Evolutionary conservation across 257 asterid species (phyloP), one percentile per base, ranked within the genome.

Genomic region (Solanum pimpinellifolium): DNA sequence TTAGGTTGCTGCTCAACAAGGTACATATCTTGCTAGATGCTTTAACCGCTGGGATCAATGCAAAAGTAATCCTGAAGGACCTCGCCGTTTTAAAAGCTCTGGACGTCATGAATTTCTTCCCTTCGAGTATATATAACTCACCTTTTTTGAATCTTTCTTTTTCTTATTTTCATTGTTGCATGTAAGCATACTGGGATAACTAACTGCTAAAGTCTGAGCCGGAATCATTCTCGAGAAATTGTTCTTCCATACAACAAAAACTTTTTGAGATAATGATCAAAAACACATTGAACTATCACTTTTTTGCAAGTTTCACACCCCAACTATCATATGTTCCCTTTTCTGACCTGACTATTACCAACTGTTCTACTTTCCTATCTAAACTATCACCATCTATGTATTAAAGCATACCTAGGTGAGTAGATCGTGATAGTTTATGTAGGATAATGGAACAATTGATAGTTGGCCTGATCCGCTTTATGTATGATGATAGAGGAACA

Each of bases 1-100:
- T 72, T 90, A 97, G 98, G 99, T 97, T 90, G 99, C 99, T 27
- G 94, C 98, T 89, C 99, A 94, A 89, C 98, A 97, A 92, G 99
- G 99, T 60, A 89, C 95, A 47, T 97, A 95, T 91, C 98, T 97
- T 89, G 97, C 99, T 47, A 92, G 94, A 89, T 95, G 99, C 88
- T 94, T 97, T 86, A 97, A 97, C 87, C 95, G 98, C 83, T 95
- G 95, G 99, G 95, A 95, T 84, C 88, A 92, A 88, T 93, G 95
- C 39, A 98, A 95, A 91, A 88, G 87, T 86, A 93, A 91, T 85
- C 98, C 99, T 47, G 98, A 95, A 90, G 98, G 99, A 76, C 99
- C 99, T 87, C 90, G 95, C 25, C 94, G 96, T 27, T 91, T 97
- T 85, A 94, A 98, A 91, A 96, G 97, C 84, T 98, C 93, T 91